These are phyloP conservation scores for Xylariaceae sp. DNA, from an alignment of 2,329 filamentous ascomycete species.

Conservation along the genomic window DNA sequence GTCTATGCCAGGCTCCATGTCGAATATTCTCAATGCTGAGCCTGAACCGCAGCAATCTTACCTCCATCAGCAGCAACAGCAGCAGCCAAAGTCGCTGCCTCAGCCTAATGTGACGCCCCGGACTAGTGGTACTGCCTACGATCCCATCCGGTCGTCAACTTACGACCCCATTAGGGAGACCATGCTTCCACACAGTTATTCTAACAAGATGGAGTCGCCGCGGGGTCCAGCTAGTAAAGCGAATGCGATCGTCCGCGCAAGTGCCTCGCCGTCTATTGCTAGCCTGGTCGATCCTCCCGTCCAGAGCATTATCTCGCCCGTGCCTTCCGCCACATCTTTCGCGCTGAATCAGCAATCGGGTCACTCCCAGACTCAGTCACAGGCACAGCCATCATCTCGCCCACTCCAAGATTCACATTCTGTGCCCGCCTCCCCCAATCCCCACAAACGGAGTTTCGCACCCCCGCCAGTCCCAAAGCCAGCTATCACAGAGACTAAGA, in stretches of 20 bases:
- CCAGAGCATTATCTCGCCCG: constrained; percentile 37
- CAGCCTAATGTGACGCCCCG: constrained; percentile 42
- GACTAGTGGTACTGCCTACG: constrained; percentile 77
- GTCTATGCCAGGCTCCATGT: constrained; percentile 47
- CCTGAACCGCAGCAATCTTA: constrained; percentile 40
- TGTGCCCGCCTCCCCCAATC: constrained; percentile 41
- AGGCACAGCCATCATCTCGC: constrained; percentile 17
- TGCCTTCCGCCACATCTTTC: constrained; percentile 35
- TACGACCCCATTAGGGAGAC: constrained; percentile 61
- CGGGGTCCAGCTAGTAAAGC: constrained; percentile 33
- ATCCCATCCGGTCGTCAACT: constrained; percentile 76
- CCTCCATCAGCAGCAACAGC: constrained; percentile 38
- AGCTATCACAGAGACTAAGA: constrained; percentile 35
- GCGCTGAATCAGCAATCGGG: constrained; percentile 28
- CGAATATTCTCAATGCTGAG: constrained; percentile 52
- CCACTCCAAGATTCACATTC: constrained; percentile 35
- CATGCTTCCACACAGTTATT: constrained; percentile 49
- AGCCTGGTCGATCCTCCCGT: constrained; percentile 75
- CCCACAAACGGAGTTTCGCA: constrained; percentile 34
- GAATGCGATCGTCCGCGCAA: constrained; percentile 59
- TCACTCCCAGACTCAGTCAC: constrained; percentile 26
- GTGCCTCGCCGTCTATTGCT: constrained; percentile 84
- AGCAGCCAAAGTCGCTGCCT: constrained; percentile 37
- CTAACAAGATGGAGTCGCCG: constrained; percentile 47
- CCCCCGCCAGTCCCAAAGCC: constrained; percentile 33